phyloP scores from a whole-genome alignment of 1,139 yeast species.

The Diutina rugosa region DNA sequence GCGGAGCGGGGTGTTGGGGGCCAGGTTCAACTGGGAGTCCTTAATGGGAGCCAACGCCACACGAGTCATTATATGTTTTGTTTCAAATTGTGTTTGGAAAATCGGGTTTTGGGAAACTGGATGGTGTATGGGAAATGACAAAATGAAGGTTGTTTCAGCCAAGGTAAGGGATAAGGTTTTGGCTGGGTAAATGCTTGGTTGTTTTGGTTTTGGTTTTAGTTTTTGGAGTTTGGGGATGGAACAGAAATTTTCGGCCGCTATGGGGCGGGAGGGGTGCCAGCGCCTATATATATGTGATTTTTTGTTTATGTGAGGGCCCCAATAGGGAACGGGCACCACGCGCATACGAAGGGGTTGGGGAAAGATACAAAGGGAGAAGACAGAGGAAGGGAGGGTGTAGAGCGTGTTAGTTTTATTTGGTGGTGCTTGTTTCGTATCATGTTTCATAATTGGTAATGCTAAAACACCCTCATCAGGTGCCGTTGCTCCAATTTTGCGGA shows the following conservation, averaged over 20 bases:
- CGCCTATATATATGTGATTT: neutral
- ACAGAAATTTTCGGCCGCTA: neutral
- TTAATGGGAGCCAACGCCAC: conserved; percentile 2
- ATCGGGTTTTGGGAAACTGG: neutral
- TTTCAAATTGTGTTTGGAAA: neutral
- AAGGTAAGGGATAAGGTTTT: neutral
- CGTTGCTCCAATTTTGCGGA: neutral
- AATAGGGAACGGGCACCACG: neutral
- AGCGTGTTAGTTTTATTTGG: too few species aligned
- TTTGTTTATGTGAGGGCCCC: neutral
- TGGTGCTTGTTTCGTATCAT: too few species aligned
- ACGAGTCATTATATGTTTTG: neutral
- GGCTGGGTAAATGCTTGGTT: too few species aligned
- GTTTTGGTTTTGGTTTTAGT: neutral
- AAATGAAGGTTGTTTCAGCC: neutral
- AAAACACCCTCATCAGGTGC: neutral
- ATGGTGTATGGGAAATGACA: neutral
- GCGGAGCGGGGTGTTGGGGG: conserved; percentile 1
- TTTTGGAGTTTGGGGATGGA: neutral
- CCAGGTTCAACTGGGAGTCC: conserved; percentile 1
- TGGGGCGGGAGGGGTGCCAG: neutral
- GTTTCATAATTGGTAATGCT: too few species aligned
- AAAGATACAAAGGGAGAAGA: neutral
- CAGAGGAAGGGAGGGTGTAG: too few species aligned
- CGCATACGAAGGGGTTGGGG: neutral